phyloP scores from a whole-genome alignment of 2,329 filamentous ascomycete genomes.

The Sphaerulina musiva region DNA sequence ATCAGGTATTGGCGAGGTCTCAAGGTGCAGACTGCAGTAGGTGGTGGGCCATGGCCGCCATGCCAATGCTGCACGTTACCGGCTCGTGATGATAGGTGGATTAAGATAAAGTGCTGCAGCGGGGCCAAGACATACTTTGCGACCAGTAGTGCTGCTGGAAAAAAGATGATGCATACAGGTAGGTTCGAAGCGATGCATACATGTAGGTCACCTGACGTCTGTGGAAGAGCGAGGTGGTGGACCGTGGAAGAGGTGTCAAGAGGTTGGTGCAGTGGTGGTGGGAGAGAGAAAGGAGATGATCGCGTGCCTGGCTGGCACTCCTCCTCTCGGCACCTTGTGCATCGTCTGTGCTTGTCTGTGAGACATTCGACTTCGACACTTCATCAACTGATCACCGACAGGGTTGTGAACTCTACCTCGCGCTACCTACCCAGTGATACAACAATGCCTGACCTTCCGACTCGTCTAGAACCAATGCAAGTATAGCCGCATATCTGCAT shows the following conservation, averaged over 20 bases:
- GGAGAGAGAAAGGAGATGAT: background rate
- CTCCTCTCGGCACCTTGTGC: background rate
- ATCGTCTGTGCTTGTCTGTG: background rate
- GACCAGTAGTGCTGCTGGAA: background rate
- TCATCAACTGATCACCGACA: background rate
- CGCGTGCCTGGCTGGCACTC: background rate
- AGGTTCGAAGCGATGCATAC: background rate
- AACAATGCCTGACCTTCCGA: background rate
- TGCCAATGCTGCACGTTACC: no score
- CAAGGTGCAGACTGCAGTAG: no score
- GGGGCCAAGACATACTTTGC: background rate
- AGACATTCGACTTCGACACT: background rate
- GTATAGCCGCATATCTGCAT: background rate
- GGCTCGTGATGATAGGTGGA: background rate
- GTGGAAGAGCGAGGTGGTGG: background rate
- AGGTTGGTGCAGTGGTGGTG: background rate
- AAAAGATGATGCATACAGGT: background rate
- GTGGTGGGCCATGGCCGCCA: no score
- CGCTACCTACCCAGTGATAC: background rate
- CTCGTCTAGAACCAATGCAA: background rate
- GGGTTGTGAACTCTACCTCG: background rate
- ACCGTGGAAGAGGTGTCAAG: background rate
- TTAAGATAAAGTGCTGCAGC: background rate
- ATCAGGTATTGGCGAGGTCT: no score
- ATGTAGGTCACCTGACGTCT: background rate